Conservation (phyloP, 257 asterid species). For the Plantago ovata region DNA sequence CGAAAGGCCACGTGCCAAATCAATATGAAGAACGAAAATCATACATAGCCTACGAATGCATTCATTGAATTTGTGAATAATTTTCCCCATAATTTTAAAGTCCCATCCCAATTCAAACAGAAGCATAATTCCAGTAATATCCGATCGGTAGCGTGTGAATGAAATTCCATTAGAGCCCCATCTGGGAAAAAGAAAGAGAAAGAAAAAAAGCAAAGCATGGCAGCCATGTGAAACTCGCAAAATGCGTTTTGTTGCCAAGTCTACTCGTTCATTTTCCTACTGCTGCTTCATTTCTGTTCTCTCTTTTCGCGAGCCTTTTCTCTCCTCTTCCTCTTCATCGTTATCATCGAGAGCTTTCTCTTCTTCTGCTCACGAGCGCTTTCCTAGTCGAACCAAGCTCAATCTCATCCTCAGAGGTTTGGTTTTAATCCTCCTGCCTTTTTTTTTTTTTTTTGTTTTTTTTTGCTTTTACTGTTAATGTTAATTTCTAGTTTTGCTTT, state of each 20-base stretch:
- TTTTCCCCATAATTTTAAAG: no score
- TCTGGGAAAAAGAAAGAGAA: no score
- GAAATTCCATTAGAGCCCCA: no score
- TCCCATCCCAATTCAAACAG: no score
- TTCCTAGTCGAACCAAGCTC: not conserved
- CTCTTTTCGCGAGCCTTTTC: not conserved
- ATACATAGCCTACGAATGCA: no score
- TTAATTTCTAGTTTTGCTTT: no score
- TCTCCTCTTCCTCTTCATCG: not conserved
- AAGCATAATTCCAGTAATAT: not conserved
- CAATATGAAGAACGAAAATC: no score
- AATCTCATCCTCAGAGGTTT: not conserved
- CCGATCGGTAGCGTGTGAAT: not conserved
- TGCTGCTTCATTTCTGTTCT: not conserved
- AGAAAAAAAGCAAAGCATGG: no score
- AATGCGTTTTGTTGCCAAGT: not conserved
- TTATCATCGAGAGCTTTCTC: not conserved
- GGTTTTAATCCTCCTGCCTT: not conserved
- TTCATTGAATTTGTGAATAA: no score
- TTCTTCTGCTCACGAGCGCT: slow-evolving; percentile 3
- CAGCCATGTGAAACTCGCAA: not conserved
- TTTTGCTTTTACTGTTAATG: no score
- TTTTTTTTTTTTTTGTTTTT: not conserved
- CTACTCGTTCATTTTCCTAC: not conserved
- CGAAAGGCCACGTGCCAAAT: no score